Base-by-base conservation (phyloP, 2,329 filamentous ascomycete species). In the Aureobasidium uvarum region DNA sequence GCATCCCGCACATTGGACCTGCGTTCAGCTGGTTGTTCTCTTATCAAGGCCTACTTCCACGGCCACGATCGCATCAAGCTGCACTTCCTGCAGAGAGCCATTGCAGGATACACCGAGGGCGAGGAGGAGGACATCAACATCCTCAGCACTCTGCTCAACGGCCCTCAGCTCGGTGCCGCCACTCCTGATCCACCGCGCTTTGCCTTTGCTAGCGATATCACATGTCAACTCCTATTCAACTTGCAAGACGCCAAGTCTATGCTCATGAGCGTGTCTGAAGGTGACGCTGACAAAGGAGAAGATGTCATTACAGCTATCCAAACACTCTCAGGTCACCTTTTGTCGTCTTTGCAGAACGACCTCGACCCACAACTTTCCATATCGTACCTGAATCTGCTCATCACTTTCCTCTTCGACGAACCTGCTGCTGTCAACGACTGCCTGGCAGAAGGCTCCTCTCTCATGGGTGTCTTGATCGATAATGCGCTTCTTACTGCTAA, bases 291-390 rank as follows among this genome's bases (percentile, higher is more conserved):
- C 39, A 91, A 84, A 70, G 95, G 94, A 4, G 95, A 99, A 78
- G 95, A 99, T 76, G 92, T 97, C 14, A 89, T 99, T 14, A 97
- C 94, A 0, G 92, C 91, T 72, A 91, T 99, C 59, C 95, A 99
- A 76, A 89, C 88, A 1, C 85, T 98, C 66, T 86, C 92, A 10
- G 89, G 90, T 5, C 94, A 97, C 73, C 81, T 99, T n/a, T 85
- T 96, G 39, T 86, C 87, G 60, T 89, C 90, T 4, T 81, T 97
- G 18, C 87, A 91, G 70, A 85, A 88, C 45, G 85, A 85, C 16
- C 88, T 92, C 56, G 92, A 98, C 72, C 85, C 91, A 70, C 85
- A 93, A 36, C 84, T 96, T 68, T 83, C 89, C 0, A 85, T 96
- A 48, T 94, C 90, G 5, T 96, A 96, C 74, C 78, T 97, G 16